These are phyloP conservation scores for Spergularia azorica DNA, from an alignment of 179 eudicot genomes.

Conservation along the genomic window DNA sequence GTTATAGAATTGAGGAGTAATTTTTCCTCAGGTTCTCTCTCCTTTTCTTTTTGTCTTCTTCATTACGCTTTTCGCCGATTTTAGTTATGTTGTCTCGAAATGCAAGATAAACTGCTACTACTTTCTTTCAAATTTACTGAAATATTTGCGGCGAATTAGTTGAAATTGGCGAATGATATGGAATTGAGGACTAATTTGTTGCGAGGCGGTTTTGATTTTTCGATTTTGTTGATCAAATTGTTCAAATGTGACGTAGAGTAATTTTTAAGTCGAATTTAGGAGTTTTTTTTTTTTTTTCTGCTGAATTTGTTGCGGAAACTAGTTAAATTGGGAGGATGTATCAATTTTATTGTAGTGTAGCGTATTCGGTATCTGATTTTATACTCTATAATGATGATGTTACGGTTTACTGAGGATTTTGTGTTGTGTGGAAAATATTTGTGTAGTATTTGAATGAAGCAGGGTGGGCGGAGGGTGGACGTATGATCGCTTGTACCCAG, in stretches of 20 bases:
- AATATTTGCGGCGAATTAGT: background rate
- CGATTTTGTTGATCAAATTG: background rate
- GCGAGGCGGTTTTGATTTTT: background rate
- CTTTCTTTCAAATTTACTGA: too few species aligned
- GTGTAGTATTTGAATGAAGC: slow-evolving; percentile 84
- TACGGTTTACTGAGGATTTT: background rate
- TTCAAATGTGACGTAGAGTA: background rate
- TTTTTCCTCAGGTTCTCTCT: slow-evolving; percentile 78
- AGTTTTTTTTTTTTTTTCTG: background rate
- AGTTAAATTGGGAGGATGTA: background rate
- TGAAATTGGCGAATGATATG: background rate
- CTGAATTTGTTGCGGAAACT: background rate
- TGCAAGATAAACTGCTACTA: too few species aligned
- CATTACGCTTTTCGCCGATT: background rate
- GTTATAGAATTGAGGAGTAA: background rate
- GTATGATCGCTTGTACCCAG: slow-evolving; percentile 88
- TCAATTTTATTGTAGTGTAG: background rate
- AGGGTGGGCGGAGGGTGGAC: slow-evolving; percentile 92
- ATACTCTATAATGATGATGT: background rate
- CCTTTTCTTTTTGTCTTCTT: too few species aligned
- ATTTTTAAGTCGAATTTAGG: background rate
- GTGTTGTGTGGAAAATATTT: background rate
- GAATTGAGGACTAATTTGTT: slow-evolving; percentile 3
- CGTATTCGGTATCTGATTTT: background rate
- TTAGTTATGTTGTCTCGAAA: too few species aligned